These are phyloP conservation scores for Sugiyamaella xylanicola DNA, from an alignment of 1,139 yeast species.

Conservation along the genomic window DNA sequence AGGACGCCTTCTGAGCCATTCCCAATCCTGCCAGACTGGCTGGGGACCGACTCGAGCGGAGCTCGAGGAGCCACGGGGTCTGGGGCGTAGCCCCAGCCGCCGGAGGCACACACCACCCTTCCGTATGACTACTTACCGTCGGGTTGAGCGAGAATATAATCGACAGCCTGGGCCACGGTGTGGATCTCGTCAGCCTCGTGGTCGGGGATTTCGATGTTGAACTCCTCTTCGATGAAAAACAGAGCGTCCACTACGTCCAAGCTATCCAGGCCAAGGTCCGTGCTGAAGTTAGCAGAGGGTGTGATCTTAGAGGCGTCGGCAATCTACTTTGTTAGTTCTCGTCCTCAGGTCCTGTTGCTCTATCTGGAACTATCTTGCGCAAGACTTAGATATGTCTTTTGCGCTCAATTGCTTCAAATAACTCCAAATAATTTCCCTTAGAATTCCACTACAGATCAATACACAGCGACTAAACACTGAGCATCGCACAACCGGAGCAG, in stretches of 20 bases:
- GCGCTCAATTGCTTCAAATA: too few relatives aligned
- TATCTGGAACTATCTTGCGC: too few relatives aligned
- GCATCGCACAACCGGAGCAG: too few relatives aligned
- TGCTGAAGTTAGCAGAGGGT: slow-evolving; percentile 63
- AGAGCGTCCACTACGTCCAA: slow-evolving; percentile 86
- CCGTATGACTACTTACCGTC: slow-evolving; percentile 51
- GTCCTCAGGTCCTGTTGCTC: too few relatives aligned
- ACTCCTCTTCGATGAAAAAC: slow-evolving; percentile 81
- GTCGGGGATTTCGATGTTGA: slow-evolving; percentile 75
- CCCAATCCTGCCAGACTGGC: too few relatives aligned
- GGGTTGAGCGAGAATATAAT: slow-evolving; percentile 71
- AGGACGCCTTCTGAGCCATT: too few relatives aligned
- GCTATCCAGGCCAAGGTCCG: slow-evolving; percentile 83
- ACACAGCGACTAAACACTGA: too few relatives aligned
- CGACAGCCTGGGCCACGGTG: slow-evolving; percentile 84
- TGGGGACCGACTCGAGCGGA: not conserved
- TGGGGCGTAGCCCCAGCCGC: not conserved
- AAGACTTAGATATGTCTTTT: too few relatives aligned
- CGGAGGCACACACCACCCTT: too few relatives aligned
- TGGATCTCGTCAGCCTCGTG: slow-evolving; percentile 83
- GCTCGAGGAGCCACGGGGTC: not conserved
- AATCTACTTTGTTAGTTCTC: slow-evolving; percentile 40
- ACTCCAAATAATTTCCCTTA: too few relatives aligned
- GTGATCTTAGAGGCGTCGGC: slow-evolving; percentile 54
- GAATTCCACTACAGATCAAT: too few relatives aligned